Percentiles rank a stretch among this genome's conserved stretches.
These are phyloP conservation scores for Aspergillus sp. DNA, from an alignment of 2,329 filamentous ascomycete species.

Conservation along the genomic window DNA sequence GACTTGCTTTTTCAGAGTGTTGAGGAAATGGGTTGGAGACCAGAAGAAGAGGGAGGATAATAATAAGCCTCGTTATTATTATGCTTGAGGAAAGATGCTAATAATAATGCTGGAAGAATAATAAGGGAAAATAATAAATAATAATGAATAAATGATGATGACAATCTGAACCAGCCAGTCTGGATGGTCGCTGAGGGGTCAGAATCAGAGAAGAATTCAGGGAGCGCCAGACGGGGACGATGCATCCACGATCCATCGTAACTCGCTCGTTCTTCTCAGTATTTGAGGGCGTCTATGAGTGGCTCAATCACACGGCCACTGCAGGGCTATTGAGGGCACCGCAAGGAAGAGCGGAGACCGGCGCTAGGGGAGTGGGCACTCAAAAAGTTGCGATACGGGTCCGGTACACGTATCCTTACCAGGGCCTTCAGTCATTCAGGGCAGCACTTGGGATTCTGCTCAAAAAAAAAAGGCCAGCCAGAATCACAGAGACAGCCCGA, in stretches of 20 bases:
- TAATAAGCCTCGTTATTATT: slow-evolving; percentile 22
- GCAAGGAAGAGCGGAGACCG: slow-evolving; percentile 25
- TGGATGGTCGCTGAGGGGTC: slow-evolving; percentile 17
- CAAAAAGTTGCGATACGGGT: not conserved
- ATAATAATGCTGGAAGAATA: slow-evolving; percentile 19
- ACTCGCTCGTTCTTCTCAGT: slow-evolving; percentile 10
- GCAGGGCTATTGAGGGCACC: slow-evolving; percentile 21
- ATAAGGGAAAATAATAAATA: slow-evolving; percentile 18
- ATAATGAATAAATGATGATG: slow-evolving; percentile 21
- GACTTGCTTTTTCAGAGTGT: slow-evolving; percentile 29
- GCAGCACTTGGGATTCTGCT: not conserved
- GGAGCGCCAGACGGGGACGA: slow-evolving; percentile 26
- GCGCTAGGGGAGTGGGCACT: slow-evolving; percentile 26
- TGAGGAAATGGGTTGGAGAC: slow-evolving; percentile 18
- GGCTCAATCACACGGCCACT: slow-evolving; percentile 6
- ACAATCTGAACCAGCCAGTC: slow-evolving; percentile 20
- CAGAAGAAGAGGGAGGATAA: slow-evolving; percentile 16
- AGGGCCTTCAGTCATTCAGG: not conserved
- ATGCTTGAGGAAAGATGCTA: slow-evolving; percentile 18
- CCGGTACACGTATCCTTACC: not conserved
- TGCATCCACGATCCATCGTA: slow-evolving; percentile 14
- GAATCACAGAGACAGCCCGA: not conserved
- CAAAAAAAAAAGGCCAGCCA: not conserved
- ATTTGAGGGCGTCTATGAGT: slow-evolving; percentile 2
- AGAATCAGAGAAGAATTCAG: slow-evolving; percentile 28